Evolutionary conservation across 106 monocot species (phyloP).

Genomic region (Cymbidium sinense): DNA sequence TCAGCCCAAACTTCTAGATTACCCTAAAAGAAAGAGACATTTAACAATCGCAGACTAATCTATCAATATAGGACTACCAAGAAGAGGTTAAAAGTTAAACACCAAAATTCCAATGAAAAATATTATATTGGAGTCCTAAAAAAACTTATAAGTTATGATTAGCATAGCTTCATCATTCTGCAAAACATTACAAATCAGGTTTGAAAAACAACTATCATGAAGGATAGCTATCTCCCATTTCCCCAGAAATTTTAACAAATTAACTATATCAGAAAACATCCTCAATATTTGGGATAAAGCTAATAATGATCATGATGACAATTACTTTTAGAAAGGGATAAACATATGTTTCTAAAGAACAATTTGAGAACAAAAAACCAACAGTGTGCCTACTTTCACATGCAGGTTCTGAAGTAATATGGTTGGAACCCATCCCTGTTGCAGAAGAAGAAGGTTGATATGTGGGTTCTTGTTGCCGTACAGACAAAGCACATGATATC

Average conservation of each 20-base stretch:
- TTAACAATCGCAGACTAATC: neutral
- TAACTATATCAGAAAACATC: slow-evolving; percentile 14
- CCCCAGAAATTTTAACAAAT: slow-evolving; percentile 1
- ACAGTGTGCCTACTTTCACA: slow-evolving; percentile 22
- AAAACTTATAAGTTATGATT: slow-evolving; percentile 3
- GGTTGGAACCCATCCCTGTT: slow-evolving; percentile 57
- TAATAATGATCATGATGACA: neutral
- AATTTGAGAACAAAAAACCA: slow-evolving; percentile 14
- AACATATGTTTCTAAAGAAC: neutral
- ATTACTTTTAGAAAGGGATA: neutral
- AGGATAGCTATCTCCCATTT: slow-evolving; percentile 15
- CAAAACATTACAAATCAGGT: slow-evolving; percentile 11
- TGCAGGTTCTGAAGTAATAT: slow-evolving; percentile 23
- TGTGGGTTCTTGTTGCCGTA: slow-evolving; percentile 22
- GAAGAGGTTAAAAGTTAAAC: neutral
- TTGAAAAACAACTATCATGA: slow-evolving; percentile 25
- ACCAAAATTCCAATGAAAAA: too few species aligned
- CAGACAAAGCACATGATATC: slow-evolving; percentile 37
- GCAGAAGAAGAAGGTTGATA: slow-evolving; percentile 41
- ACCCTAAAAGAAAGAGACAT: neutral
- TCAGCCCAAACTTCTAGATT: neutral
- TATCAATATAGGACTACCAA: neutral
- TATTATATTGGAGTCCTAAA: neutral
- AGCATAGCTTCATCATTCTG: slow-evolving; percentile 12
- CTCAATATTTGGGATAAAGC: neutral